Percentiles rank a stretch among this genome's conserved stretches.
These are phyloP conservation scores for Hemerocallis citrina DNA, from an alignment of 106 monocot species.

Conservation along the genomic window DNA sequence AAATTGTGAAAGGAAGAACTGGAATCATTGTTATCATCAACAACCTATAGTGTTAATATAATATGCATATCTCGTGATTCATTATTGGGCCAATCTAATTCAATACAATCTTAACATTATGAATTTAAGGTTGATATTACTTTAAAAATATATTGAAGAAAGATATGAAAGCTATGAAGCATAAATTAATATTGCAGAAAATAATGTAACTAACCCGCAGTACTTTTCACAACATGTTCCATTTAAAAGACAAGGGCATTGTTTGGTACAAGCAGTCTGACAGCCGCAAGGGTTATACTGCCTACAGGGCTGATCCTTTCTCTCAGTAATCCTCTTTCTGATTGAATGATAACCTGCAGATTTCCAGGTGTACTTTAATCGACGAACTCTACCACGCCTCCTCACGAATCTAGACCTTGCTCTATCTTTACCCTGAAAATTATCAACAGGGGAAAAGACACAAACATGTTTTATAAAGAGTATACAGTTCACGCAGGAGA, in stretches of 20 bases:
- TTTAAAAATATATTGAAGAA: too few relatives aligned
- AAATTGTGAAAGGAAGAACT: too few relatives aligned
- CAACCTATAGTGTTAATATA: too few relatives aligned
- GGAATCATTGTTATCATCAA: too few relatives aligned
- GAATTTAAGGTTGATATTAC: too few relatives aligned
- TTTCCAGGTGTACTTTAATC: constrained; percentile 97
- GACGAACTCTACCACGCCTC: constrained; percentile 87
- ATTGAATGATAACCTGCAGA: constrained; percentile 95
- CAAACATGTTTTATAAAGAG: not conserved
- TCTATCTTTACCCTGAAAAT: constrained; percentile 61
- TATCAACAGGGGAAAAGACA: not conserved
- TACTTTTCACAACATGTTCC: constrained; percentile 99
- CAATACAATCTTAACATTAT: too few relatives aligned
- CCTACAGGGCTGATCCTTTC: constrained; percentile 92
- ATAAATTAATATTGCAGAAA: not conserved
- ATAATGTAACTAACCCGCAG: constrained; percentile 59
- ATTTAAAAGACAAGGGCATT: constrained; percentile 81
- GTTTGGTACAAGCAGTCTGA: constrained; percentile 89
- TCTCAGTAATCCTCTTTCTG: constrained; percentile 87
- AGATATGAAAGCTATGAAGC: not conserved
- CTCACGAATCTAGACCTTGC: constrained; percentile 83
- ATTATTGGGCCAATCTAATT: too few relatives aligned
- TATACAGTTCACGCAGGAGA: not conserved
- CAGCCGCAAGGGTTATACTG: constrained; percentile 97
- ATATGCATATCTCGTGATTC: too few relatives aligned